Evolutionary conservation across 1,284 basidiomycete genomes (phyloP).

Genomic region (Tylopilus orsonianus): DNA sequence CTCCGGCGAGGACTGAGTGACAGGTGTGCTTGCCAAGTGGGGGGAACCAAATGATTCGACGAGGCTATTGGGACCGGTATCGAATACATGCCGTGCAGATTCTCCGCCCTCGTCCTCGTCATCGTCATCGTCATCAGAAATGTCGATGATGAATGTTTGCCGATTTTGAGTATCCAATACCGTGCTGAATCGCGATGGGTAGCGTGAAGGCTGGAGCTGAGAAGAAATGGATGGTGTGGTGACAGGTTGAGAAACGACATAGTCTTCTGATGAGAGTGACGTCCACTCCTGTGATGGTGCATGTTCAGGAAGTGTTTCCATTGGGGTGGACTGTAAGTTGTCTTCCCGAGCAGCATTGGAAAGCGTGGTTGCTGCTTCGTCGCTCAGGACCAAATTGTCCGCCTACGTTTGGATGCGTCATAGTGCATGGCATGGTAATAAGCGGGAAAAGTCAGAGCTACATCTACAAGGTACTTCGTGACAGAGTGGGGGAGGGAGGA

Average conservation of each 20-base stretch:
- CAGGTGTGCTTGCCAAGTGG: not conserved
- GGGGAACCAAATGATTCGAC: slow-evolving; percentile 6
- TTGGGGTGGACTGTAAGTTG: not conserved
- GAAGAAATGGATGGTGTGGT: slow-evolving; percentile 1
- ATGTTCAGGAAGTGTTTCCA: slow-evolving; percentile 3
- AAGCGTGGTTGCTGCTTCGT: slow-evolving; percentile 4
- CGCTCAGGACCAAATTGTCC: slow-evolving; percentile 7
- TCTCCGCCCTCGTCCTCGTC: slow-evolving; percentile 35
- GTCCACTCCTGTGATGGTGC: not conserved
- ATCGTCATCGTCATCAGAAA: slow-evolving; percentile 33
- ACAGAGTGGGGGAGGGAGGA: slow-evolving; percentile 24
- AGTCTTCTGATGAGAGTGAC: slow-evolving; percentile 11
- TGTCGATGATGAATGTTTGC: slow-evolving; percentile 32
- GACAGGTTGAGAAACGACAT: not conserved
- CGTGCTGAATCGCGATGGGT: slow-evolving; percentile 30
- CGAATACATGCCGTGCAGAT: slow-evolving; percentile 17
- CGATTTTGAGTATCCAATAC: slow-evolving; percentile 22
- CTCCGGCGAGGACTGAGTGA: slow-evolving; percentile 1
- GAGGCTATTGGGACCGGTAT: not conserved
- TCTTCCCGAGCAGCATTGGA: slow-evolving; percentile 1
- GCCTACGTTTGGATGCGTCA: slow-evolving; percentile 19
- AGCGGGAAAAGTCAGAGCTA: slow-evolving; percentile 33
- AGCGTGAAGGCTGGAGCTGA: slow-evolving; percentile 9
- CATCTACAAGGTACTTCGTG: slow-evolving; percentile 31
- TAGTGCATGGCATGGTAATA: slow-evolving; percentile 13